phyloP scores from a whole-genome alignment of 495 filamentous ascomycete genomes.

The Cetradonia linearis region DNA sequence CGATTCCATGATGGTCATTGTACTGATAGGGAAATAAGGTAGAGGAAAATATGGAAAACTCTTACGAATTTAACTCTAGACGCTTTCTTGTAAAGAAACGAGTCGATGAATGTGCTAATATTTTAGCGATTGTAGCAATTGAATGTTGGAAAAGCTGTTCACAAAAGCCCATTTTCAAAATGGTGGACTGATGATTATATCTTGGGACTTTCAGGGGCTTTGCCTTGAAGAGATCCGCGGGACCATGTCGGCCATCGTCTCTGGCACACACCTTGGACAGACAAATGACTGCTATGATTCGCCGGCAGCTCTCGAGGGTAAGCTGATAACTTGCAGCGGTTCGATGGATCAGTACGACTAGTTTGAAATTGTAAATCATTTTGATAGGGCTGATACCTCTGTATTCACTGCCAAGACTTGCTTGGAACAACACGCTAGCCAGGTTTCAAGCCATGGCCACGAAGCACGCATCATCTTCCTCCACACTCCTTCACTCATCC shows the following conservation, averaged over 20 bases:
- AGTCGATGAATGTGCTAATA: too few relatives aligned
- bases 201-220: background rate
- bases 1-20: too few relatives aligned
- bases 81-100: too few relatives aligned
- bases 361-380: constrained; percentile 1
- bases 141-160: too few relatives aligned
- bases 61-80: too few relatives aligned
- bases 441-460: constrained; percentile 3
- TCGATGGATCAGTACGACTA: background rate
- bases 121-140: too few relatives aligned
- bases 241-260: background rate
- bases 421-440: constrained; percentile 6
- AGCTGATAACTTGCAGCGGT: background rate
- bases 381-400: background rate
- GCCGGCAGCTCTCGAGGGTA: background rate
- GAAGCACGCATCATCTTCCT: constrained; percentile 7
- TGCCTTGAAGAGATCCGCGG: background rate
- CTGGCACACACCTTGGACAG: background rate
- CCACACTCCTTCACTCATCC: background rate
- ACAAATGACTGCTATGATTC: background rate
- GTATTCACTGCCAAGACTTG: background rate
- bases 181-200: too few relatives aligned
- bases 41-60: too few relatives aligned
- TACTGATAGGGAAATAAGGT: too few relatives aligned
- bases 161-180: too few relatives aligned